Evolutionary conservation across 768 basidiomycete genomes (phyloP).

Genomic region (Auriscalpium vulgare): DNA sequence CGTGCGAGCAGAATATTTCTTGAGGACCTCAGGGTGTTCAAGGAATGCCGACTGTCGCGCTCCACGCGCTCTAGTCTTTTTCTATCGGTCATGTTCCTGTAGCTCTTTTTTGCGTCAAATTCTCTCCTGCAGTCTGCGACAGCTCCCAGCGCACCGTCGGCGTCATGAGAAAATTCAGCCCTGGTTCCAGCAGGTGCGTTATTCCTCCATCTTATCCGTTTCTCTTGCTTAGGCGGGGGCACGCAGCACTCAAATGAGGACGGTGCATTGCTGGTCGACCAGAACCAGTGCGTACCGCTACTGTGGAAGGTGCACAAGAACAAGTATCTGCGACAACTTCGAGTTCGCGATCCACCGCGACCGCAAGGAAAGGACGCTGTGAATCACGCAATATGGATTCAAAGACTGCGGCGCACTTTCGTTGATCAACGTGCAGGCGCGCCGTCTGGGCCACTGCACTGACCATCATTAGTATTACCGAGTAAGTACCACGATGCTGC

Average conservation of each 20-base stretch:
- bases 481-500: too few relatives aligned
- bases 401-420: too few relatives aligned
- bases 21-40: slow-evolving; percentile 47
- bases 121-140: slow-evolving; percentile 59
- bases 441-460: too few relatives aligned
- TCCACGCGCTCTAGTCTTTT: too few relatives aligned
- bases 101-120: slow-evolving; percentile 71
- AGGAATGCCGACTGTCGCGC: slow-evolving; percentile 79
- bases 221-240: too few relatives aligned
- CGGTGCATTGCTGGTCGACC: slow-evolving; percentile 28
- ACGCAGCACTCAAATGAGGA: too few relatives aligned
- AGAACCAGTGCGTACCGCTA: slow-evolving; percentile 68
- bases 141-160: slow-evolving; percentile 64
- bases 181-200: slow-evolving; percentile 64
- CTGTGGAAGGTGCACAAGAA: slow-evolving; percentile 77
- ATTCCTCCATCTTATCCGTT: too few relatives aligned
- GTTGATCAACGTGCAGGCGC: too few relatives aligned
- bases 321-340: slow-evolving; percentile 45
- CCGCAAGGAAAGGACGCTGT: slow-evolving; percentile 41
- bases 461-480: too few relatives aligned
- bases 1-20: too few relatives aligned
- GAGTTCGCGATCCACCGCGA: slow-evolving; percentile 59
- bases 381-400: slow-evolving; percentile 28
- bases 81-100: not conserved
- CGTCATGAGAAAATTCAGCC: slow-evolving; percentile 47